Percentiles rank a stretch among this genome's conserved stretches.
Conservation (phyloP, 2,329 filamentous ascomycete species). For the Allantophomopsis lycopodina region DNA sequence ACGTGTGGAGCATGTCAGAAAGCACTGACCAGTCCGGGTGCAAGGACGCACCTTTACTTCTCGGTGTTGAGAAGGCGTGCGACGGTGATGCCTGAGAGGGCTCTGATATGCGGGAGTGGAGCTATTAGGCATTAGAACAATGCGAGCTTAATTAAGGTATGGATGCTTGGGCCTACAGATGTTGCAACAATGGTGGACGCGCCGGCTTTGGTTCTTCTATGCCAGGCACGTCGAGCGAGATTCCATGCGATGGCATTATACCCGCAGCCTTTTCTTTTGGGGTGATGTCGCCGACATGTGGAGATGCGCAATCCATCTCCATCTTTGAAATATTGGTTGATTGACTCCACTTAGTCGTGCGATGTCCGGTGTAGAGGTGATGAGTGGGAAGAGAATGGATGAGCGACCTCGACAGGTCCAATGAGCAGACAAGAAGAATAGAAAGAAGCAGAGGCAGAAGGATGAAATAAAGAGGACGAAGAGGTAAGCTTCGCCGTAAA, state of each 20-base stretch:
- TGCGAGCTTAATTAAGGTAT: constrained; percentile 6
- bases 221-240: constrained; percentile 29
- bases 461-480: too few relatives aligned
- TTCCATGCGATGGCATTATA: constrained; percentile 30
- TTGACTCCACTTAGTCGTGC: too few relatives aligned
- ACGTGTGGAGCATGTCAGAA: constrained; percentile 2
- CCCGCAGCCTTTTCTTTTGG: constrained; percentile 17
- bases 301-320: constrained; percentile 3
- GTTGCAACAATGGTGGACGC: constrained; percentile 21
- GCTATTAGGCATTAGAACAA: too few relatives aligned
- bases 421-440: too few relatives aligned
- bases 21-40: neutral
- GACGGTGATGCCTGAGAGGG: constrained; percentile 50
- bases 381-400: too few relatives aligned
- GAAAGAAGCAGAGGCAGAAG: too few relatives aligned
- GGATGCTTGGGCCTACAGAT: constrained; percentile 21
- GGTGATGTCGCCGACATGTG: constrained; percentile 11
- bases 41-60: constrained; percentile 40
- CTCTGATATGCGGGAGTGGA: constrained; percentile 28
- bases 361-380: too few relatives aligned
- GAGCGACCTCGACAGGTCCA: too few relatives aligned
- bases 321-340: neutral
- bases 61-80: constrained; percentile 43
- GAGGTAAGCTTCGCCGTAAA: too few relatives aligned
- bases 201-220: constrained; percentile 15